Evolutionary conservation across 805 yeast species (phyloP), one percentile per base, ranked within the genome.

Genomic region (Cyberlindnera japonica): DNA sequence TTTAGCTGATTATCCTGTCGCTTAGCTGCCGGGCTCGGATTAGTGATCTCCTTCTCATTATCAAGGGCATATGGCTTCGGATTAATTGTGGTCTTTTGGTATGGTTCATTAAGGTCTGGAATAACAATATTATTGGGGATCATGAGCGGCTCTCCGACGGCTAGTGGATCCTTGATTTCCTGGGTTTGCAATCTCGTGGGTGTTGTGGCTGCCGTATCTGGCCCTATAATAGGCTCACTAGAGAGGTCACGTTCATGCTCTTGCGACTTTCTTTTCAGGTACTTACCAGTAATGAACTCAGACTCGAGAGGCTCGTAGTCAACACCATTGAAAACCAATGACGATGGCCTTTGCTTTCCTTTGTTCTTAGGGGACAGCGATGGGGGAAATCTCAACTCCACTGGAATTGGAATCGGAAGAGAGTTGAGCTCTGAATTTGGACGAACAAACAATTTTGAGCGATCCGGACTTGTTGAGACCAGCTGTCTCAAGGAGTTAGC

Each of bases 321-420:
- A 9, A 48, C 45, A 9, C 72, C 72, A 41, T 67, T 66, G 46
- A 52, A 67, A 1, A 67, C 44, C n/a, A 67, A 47, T 18, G 62
- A 58, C 3, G 42, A 38, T 31, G 59, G 59, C 19, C 65, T 50
- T 10, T 42, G 30, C 22, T 45, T 56, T 4, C 45, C 16, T 43
- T 55, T 61, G 45, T 65, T 65, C 27, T 44, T 40, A 5, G 67
- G 65, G 0, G 70, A 65, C 15, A 67, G 40, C 21, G 45, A 52
- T 5, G 71, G 71, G 9, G 72, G 72, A 8, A 67, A 43, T 3
- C 51, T 43, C 6, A 62, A 54, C 38, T 66, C 66, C 12, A 64
- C 51, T 8, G 72, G 72, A 2, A 67, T 56, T 1, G 72, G 64
- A 1, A 66, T 51, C 12, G 49, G 44, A 26, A 55, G 55, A 14